phyloP scores from a whole-genome alignment of 495 filamentous ascomycete species.

The Apodospora peruviana region DNA sequence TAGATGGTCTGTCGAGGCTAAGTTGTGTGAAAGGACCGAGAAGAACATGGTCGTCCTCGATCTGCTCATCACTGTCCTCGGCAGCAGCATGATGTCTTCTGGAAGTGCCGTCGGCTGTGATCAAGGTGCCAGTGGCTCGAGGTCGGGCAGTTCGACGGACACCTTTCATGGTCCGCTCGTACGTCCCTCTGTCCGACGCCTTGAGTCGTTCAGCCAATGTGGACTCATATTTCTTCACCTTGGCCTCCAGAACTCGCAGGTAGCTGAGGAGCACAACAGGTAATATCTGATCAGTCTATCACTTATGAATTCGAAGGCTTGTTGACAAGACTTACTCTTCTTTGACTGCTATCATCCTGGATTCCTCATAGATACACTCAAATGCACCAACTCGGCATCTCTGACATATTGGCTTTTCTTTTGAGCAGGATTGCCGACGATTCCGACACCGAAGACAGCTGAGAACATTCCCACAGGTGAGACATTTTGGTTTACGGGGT shows the following conservation, averaged over 20 bases:
- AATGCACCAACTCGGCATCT: constrained; percentile 11
- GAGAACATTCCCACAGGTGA: neutral
- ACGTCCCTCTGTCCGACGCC: neutral
- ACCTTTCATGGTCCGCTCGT: neutral
- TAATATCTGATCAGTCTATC: too few relatives aligned
- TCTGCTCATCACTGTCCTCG: constrained; percentile 14
- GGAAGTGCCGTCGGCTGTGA: too few relatives aligned
- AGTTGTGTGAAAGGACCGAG: constrained; percentile 18
- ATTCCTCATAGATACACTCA: constrained; percentile 16
- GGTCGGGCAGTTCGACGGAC: neutral
- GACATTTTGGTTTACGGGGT: too few relatives aligned
- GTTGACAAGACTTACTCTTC: constrained; percentile 13
- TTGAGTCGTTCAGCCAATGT: neutral
- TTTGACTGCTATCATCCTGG: constrained; percentile 16
- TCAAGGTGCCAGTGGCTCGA: neutral
- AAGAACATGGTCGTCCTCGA: constrained; percentile 16
- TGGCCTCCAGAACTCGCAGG: constrained; percentile 16
- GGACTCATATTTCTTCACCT: constrained; percentile 12
- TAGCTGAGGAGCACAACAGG: constrained; percentile 9
- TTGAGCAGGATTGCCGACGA: constrained; percentile 17
- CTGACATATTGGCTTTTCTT: constrained; percentile 16
- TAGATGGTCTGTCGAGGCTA: constrained; percentile 11
- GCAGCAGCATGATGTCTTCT: neutral
- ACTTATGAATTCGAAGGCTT: too few relatives aligned
- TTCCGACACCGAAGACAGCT: constrained; percentile 20